Conservation (phyloP, 2,329 filamentous ascomycete species). For the Colletotrichum musicola region DNA sequence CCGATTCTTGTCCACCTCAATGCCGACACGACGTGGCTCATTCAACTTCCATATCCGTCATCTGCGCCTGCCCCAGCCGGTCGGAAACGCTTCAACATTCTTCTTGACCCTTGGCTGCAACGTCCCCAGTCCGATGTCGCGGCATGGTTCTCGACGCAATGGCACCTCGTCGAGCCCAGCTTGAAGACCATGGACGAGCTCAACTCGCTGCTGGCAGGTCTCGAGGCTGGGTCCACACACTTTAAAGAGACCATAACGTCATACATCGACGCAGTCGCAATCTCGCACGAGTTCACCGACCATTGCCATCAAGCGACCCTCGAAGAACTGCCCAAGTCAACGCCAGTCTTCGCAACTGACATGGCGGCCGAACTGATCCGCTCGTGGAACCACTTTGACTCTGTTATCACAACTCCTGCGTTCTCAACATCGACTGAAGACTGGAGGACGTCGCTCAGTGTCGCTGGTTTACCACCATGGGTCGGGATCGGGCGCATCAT, state of each 20-base stretch:
- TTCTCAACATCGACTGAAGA: slow-evolving; percentile 50
- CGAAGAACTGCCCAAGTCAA: slow-evolving; percentile 62
- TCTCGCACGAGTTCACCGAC: slow-evolving; percentile 77
- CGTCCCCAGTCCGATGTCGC: slow-evolving; percentile 74
- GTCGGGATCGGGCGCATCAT: slow-evolving; percentile 70
- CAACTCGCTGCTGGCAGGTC: slow-evolving; percentile 61
- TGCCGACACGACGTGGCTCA: slow-evolving; percentile 75
- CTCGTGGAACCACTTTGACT: slow-evolving; percentile 70
- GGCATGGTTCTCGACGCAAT: slow-evolving; percentile 75
- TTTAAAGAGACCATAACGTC: slow-evolving; percentile 43
- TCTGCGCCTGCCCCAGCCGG: slow-evolving; percentile 54
- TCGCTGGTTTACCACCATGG: slow-evolving; percentile 65
- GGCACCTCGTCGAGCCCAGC: slow-evolving; percentile 67
- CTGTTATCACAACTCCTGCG: slow-evolving; percentile 62
- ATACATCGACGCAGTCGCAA: slow-evolving; percentile 69
- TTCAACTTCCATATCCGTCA: slow-evolving; percentile 71
- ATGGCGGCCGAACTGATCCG: slow-evolving; percentile 69
- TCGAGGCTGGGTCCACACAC: slow-evolving; percentile 53
- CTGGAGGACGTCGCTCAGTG: slow-evolving; percentile 44
- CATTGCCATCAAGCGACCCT: slow-evolving; percentile 75
- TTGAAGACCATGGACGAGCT: slow-evolving; percentile 68
- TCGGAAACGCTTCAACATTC: slow-evolving; percentile 70
- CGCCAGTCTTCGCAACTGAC: slow-evolving; percentile 71
- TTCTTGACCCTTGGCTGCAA: slow-evolving; percentile 75
- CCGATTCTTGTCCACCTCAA: slow-evolving; percentile 73